These are phyloP conservation scores for Clitoria ternatea DNA, from an alignment of 306 rosid genomes.

Conservation along the genomic window DNA sequence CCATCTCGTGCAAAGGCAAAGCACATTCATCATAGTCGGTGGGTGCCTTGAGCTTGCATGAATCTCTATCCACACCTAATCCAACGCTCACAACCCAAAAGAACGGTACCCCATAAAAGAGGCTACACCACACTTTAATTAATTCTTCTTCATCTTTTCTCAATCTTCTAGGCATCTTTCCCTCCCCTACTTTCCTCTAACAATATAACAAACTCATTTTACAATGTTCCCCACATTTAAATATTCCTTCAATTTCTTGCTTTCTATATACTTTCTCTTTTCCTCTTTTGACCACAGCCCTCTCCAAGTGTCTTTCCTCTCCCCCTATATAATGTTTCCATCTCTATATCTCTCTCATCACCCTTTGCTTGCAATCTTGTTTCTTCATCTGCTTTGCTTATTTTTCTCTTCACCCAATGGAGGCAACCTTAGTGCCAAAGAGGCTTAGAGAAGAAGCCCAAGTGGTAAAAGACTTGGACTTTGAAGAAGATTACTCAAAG, in stretches of 20 bases:
- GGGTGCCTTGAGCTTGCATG: neutral
- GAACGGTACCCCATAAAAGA: constrained; percentile 9
- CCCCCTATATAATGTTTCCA: constrained; percentile 32
- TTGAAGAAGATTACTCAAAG: constrained; percentile 38
- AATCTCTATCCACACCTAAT: constrained; percentile 26
- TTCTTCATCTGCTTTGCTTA: neutral
- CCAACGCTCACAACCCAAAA: constrained; percentile 21
- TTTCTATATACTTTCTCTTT: neutral
- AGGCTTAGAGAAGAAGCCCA: constrained; percentile 52
- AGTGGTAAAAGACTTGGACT: constrained; percentile 23
- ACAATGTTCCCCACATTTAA: constrained; percentile 18
- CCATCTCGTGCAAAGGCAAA: neutral
- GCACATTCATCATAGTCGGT: constrained; percentile 22
- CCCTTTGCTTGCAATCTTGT: neutral
- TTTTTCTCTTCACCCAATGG: constrained; percentile 21
- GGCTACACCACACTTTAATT: neutral
- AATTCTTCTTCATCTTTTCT: neutral
- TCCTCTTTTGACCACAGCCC: constrained; percentile 41
- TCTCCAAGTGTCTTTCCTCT: neutral
- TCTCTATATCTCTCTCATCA: constrained; percentile 13
- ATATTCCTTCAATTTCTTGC: constrained; percentile 21
- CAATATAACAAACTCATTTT: constrained; percentile 21
- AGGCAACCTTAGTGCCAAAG: constrained; percentile 36
- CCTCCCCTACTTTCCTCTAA: constrained; percentile 24
- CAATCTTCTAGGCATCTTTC: constrained; percentile 25